These are phyloP conservation scores for Penicillium coprophilum DNA, from an alignment of 495 filamentous ascomycete species.

Conservation along the genomic window DNA sequence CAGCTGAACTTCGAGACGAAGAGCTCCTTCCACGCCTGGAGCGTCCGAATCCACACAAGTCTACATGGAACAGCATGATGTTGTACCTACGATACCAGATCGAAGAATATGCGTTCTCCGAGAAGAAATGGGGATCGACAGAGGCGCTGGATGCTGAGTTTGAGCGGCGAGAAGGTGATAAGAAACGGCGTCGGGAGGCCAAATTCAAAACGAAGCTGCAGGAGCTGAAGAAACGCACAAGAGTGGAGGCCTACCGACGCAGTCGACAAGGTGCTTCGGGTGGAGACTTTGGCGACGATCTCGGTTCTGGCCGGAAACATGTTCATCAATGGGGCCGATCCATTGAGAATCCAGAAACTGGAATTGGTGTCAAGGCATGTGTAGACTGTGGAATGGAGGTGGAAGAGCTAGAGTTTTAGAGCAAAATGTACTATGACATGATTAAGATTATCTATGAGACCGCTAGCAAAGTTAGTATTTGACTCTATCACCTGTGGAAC, in stretches of 20 bases:
- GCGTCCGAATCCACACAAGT: constrained; percentile 90
- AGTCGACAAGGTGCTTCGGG: constrained; percentile 54
- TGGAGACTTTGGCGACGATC: constrained; percentile 72
- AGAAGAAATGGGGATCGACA: constrained; percentile 80
- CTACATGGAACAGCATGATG: constrained; percentile 98
- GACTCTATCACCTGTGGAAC: neutral
- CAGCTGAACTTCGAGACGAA: constrained; percentile 80
- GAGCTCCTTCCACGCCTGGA: constrained; percentile 85
- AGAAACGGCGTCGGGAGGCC: constrained; percentile 83
- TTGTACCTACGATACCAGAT: constrained; percentile 91
- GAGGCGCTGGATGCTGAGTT: constrained; percentile 90
- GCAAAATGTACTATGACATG: constrained; percentile 5
- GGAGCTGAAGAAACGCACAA: constrained; percentile 89
- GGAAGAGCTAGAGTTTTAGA: constrained; percentile 85
- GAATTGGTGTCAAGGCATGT: constrained; percentile 80
- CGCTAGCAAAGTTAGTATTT: constrained; percentile 3
- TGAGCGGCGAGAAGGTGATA: constrained; percentile 71
- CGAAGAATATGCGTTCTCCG: constrained; percentile 82
- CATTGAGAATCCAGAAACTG: constrained; percentile 74
- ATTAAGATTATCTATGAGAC: constrained; percentile 10
- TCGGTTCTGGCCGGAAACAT: constrained; percentile 68
- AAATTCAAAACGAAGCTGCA: constrained; percentile 87
- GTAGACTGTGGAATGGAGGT: constrained; percentile 93
- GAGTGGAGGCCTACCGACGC: constrained; percentile 84
- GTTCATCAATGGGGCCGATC: constrained; percentile 88